Evolutionary conservation across 768 basidiomycete species (phyloP).

Genomic region (Russula sp.): DNA sequence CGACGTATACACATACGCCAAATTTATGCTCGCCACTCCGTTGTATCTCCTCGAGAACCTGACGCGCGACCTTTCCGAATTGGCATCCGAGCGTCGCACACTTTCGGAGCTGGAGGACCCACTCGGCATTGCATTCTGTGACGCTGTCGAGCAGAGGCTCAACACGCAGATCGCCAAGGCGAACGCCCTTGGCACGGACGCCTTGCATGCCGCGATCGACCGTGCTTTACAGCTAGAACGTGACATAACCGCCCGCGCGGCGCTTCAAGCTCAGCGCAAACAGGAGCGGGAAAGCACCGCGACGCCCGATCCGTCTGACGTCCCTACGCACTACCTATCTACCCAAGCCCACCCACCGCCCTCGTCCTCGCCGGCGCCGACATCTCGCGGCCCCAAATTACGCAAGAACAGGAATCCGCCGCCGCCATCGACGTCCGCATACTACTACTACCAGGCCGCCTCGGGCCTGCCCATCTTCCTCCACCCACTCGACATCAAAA

Average conservation of each 20-base stretch:
- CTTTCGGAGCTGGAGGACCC: constrained; percentile 65
- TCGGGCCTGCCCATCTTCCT: constrained; percentile 89
- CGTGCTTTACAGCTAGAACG: constrained; percentile 50
- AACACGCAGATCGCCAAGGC: constrained; percentile 77
- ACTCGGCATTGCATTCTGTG: constrained; percentile 72
- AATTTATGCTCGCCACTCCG: constrained; percentile 96
- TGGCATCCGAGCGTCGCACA: constrained; percentile 60
- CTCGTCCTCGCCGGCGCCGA: constrained; percentile 21
- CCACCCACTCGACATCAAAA: constrained; percentile 92
- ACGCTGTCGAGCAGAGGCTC: constrained; percentile 68
- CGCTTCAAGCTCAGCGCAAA: constrained; percentile 24
- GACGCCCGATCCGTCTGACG: constrained; percentile 29
- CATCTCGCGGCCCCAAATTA: constrained; percentile 45
- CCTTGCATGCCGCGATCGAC: constrained; percentile 57
- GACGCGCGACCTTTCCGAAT: constrained; percentile 59
- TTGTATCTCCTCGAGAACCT: constrained; percentile 73
- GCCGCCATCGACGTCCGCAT: constrained; percentile 81
- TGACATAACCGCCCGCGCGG: constrained; percentile 41
- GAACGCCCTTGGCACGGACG: constrained; percentile 59
- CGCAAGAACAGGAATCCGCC: constrained; percentile 80
- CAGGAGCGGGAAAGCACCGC: constrained; percentile 23
- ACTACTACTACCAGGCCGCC: constrained; percentile 93
- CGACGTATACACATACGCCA: constrained; percentile 78
- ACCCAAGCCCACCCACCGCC: constrained; percentile 20
- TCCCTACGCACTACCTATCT: constrained; percentile 54